These are phyloP conservation scores for Cladophialophora chaetospira DNA, from an alignment of 2,329 filamentous ascomycete species.

Conservation along the genomic window DNA sequence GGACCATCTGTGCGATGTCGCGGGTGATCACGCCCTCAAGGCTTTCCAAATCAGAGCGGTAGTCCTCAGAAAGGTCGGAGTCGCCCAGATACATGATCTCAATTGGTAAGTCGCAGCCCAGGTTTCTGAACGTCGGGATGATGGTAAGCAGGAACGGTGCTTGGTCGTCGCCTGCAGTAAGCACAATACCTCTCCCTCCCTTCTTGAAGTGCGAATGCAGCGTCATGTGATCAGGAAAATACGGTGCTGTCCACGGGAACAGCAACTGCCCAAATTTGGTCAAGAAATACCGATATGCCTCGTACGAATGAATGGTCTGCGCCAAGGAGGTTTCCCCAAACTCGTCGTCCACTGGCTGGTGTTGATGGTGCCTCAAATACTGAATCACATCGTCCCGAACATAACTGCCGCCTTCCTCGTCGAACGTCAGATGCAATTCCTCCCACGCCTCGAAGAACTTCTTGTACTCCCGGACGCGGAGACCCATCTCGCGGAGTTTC, in stretches of 20 bases:
- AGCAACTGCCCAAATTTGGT: slow-evolving; percentile 43
- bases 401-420: slow-evolving; percentile 40
- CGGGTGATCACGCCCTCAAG: slow-evolving; percentile 48
- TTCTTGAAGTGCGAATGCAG: slow-evolving; percentile 47
- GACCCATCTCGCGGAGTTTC: slow-evolving; percentile 43
- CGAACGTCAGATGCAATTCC: slow-evolving; percentile 29
- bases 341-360: slow-evolving; percentile 17
- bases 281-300: slow-evolving; percentile 46
- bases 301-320: slow-evolving; percentile 45
- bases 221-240: slow-evolving; percentile 50
- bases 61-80: slow-evolving; percentile 47
- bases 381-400: slow-evolving; percentile 48
- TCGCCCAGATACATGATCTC: slow-evolving; percentile 44
- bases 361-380: slow-evolving; percentile 38
- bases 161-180: slow-evolving; percentile 49
- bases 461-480: slow-evolving; percentile 45
- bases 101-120: slow-evolving; percentile 33
- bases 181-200: slow-evolving; percentile 48
- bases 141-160: slow-evolving; percentile 48
- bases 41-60: slow-evolving; percentile 45
- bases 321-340: slow-evolving; percentile 33
- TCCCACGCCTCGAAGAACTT: slow-evolving; percentile 47
- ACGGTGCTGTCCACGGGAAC: slow-evolving; percentile 40
- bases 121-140: slow-evolving; percentile 37
- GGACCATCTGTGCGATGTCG: slow-evolving; percentile 49